phyloP scores from a whole-genome alignment of 192 early-diverging fungal genomes.

The Mortierella claussenii region DNA sequence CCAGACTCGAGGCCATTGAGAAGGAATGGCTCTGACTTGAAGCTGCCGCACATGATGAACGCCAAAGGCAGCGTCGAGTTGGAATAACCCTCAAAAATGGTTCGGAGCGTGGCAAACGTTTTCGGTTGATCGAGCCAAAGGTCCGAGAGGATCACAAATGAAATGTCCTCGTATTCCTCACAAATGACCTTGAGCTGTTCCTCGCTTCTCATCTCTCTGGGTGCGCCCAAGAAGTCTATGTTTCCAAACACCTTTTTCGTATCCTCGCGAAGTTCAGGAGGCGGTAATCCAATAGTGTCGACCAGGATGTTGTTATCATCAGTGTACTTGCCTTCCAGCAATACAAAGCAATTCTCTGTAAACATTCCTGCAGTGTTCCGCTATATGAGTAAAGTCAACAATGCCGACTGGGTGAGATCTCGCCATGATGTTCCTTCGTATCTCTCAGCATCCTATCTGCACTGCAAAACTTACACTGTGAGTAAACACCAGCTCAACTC shows the following conservation, averaged over 20 bases:
- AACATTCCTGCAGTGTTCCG: conserved; percentile 75
- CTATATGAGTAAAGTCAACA: conserved; percentile 25
- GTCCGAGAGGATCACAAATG: conserved; percentile 86
- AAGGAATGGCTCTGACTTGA: conserved; percentile 78
- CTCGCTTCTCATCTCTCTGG: conserved; percentile 60
- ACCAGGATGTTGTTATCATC: conserved; percentile 78
- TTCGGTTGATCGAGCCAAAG: conserved; percentile 88
- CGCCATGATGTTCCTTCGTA: too few relatives aligned
- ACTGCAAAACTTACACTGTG: conserved; percentile 65
- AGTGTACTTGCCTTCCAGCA: conserved; percentile 81
- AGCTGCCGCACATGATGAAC: conserved; percentile 91
- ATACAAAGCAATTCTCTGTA: conserved; percentile 88
- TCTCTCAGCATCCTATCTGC: too few relatives aligned
- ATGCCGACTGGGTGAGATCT: too few relatives aligned
- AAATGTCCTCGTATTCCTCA: conserved; percentile 60
- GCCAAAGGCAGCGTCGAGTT: conserved; percentile 74
- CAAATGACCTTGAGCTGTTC: conserved; percentile 59
- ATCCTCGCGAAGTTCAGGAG: conserved; percentile 68
- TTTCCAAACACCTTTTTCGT: conserved; percentile 63
- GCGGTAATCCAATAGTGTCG: conserved; percentile 79
- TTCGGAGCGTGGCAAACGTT: conserved; percentile 76
- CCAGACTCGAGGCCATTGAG: conserved; percentile 67
- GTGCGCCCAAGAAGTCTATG: conserved; percentile 67
- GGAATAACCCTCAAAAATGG: conserved; percentile 81
- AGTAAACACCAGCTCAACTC: conserved; percentile 79